phyloP scores from a whole-genome alignment of 768 basidiomycete genomes.

The Gloeostereum incarnatum region DNA sequence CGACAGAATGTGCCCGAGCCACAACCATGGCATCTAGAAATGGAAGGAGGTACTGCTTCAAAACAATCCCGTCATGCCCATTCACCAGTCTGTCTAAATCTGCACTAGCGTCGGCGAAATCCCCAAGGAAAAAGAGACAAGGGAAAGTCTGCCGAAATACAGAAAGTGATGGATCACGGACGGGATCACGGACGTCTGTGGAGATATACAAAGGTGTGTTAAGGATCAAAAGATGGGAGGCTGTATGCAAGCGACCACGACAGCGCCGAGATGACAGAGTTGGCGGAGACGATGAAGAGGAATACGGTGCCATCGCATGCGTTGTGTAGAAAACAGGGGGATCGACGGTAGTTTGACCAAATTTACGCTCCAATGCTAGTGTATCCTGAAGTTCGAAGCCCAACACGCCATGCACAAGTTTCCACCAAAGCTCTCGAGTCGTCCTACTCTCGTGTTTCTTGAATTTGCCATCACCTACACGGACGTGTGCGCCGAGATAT shows the following conservation, averaged over 20 bases:
- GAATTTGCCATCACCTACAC: slow-evolving; percentile 64
- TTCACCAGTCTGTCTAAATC: slow-evolving; percentile 28
- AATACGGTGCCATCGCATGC: slow-evolving; percentile 10
- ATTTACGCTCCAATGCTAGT: slow-evolving; percentile 16
- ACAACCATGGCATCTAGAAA: slow-evolving; percentile 68
- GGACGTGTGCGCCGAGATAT: slow-evolving; percentile 60
- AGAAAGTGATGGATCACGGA: slow-evolving; percentile 29
- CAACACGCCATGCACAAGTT: slow-evolving; percentile 40
- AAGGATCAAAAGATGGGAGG: slow-evolving; percentile 19
- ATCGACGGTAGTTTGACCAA: slow-evolving; percentile 10
- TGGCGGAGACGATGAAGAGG: slow-evolving; percentile 14
- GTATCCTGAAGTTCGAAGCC: slow-evolving; percentile 27
- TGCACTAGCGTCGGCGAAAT: slow-evolving; percentile 28
- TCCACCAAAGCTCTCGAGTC: slow-evolving; percentile 44
- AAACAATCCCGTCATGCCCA: slow-evolving; percentile 34
- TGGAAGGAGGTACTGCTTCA: slow-evolving; percentile 43
- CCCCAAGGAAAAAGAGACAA: slow-evolving; percentile 48
- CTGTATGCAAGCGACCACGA: slow-evolving; percentile 25
- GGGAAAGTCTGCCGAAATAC: slow-evolving; percentile 49
- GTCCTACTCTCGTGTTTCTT: slow-evolving; percentile 28
- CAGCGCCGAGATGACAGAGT: no score
- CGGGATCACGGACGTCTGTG: slow-evolving; percentile 41
- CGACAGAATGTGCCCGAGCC: slow-evolving; percentile 43
- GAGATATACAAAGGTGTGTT: slow-evolving; percentile 60
- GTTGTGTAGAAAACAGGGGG: slow-evolving; percentile 7